These are phyloP conservation scores for Nitzschia sp. DNA, from an alignment of 108 stramenopile species.

Conservation along the genomic window DNA sequence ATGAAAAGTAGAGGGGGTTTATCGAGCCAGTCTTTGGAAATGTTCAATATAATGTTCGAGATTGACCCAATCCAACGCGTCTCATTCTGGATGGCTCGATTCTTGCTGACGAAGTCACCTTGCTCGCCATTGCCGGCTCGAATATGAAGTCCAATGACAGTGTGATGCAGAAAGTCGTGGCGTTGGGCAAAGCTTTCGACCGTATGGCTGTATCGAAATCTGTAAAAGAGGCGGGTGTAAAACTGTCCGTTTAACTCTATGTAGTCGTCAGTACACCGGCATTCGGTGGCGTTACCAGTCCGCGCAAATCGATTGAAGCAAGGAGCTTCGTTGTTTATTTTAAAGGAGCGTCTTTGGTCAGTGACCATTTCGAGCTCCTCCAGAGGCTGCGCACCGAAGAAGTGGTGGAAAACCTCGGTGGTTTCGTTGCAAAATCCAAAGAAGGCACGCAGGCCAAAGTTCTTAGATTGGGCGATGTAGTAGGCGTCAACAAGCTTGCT, in stretches of 20 bases:
- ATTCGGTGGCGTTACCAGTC: neutral
- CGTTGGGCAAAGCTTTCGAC: constrained; percentile 19
- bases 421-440: constrained; percentile 20
- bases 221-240: constrained; percentile 25
- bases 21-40: neutral
- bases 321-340: constrained; percentile 17
- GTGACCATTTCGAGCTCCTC: constrained; percentile 1
- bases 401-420: constrained; percentile 28
- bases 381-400: constrained; percentile 25
- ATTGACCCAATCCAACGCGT: constrained; percentile 14
- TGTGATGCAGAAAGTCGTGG: constrained; percentile 27
- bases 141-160: constrained; percentile 61
- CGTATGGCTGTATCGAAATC: constrained; percentile 34
- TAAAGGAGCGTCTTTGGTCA: neutral
- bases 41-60: neutral
- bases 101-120: constrained; percentile 36
- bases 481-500: constrained; percentile 35
- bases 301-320: constrained; percentile 10
- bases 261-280: neutral
- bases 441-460: constrained; percentile 10
- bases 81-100: constrained; percentile 26
- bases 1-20: constrained; percentile 51
- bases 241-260: constrained; percentile 23
- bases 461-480: constrained; percentile 25
- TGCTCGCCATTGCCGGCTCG: constrained; percentile 62